Conservation (phyloP, 257 asterid species). For the Mitragyna speciosa region DNA sequence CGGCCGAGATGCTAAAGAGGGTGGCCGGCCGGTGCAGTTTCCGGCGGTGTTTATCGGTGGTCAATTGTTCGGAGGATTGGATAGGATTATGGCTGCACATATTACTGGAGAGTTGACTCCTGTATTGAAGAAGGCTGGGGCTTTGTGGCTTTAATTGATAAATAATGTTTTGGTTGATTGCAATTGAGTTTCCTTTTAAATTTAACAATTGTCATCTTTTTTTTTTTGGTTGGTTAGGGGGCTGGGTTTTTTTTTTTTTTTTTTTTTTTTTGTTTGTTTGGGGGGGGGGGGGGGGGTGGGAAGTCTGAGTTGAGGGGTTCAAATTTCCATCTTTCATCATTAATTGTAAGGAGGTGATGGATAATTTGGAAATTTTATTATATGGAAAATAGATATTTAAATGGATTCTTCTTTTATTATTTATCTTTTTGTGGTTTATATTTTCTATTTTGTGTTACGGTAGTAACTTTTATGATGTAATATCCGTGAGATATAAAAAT, state of each 20-base stretch:
- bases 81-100: conserved; percentile 59
- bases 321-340: neutral
- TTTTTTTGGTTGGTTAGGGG: neutral
- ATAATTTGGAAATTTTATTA: neutral
- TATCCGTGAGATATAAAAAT: too few relatives aligned
- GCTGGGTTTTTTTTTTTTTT: too few relatives aligned
- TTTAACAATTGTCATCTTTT: neutral
- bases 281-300: too few relatives aligned
- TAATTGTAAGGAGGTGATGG: conserved; percentile 9
- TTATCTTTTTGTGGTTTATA: neutral
- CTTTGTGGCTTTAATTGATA: conserved; percentile 53
- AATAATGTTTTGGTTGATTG: neutral
- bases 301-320: too few relatives aligned
- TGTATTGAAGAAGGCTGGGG: conserved; percentile 58
- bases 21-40: conserved; percentile 21
- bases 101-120: conserved; percentile 69
- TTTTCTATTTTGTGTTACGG: too few relatives aligned
- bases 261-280: too few relatives aligned
- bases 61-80: conserved; percentile 69
- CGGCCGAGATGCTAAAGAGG: conserved; percentile 8
- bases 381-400: neutral
- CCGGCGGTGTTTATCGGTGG: conserved; percentile 68
- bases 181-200: neutral
- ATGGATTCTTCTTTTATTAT: neutral
- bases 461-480: too few relatives aligned